These are phyloP conservation scores for Pythium pyrilobum DNA, from an alignment of 352 stramenopile species.

Conservation along the genomic window DNA sequence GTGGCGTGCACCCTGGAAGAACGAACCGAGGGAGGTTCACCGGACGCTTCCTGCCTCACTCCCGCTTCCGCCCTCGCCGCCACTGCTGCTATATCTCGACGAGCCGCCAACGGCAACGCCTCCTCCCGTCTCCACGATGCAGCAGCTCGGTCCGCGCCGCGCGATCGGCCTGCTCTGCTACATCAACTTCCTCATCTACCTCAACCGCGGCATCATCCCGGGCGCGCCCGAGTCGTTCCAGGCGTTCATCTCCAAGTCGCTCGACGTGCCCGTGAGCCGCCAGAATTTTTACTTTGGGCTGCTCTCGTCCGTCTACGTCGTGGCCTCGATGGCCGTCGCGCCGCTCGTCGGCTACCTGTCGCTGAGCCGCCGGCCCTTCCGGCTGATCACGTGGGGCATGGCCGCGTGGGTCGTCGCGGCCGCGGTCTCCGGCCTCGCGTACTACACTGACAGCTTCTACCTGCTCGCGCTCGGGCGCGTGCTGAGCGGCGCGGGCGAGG, in stretches of 20 bases:
- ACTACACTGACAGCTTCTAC: slow-evolving; percentile 77
- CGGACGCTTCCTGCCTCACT: too few species aligned
- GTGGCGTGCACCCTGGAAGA: too few species aligned
- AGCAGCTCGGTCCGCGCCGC: slow-evolving; percentile 16
- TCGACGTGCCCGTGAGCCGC: slow-evolving; percentile 48
- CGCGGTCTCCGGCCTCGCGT: slow-evolving; percentile 74
- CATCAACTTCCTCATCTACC: slow-evolving; percentile 94
- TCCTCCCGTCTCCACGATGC: slow-evolving; percentile 1
- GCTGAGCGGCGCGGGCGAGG: slow-evolving; percentile 87
- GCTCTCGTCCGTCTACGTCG: slow-evolving; percentile 91
- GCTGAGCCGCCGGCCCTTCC: slow-evolving; percentile 84
- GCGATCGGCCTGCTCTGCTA: slow-evolving; percentile 84
- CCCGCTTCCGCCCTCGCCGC: too few species aligned
- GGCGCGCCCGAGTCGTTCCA: slow-evolving; percentile 90
- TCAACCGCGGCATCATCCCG: slow-evolving; percentile 94
- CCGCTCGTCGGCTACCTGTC: slow-evolving; percentile 89
- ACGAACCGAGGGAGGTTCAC: too few species aligned
- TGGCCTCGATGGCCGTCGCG: slow-evolving; percentile 88
- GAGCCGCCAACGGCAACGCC: not conserved
- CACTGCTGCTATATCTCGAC: too few species aligned
- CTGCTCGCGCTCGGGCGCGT: slow-evolving; percentile 85
- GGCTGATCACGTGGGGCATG: slow-evolving; percentile 86
- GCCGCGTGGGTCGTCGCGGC: slow-evolving; percentile 87
- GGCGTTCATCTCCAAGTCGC: slow-evolving; percentile 83
- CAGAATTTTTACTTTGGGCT: slow-evolving; percentile 83